Percentiles rank a stretch among this genome's conserved stretches.
Conservation (phyloP, 176 grass and related monocot genomes). For the Oryza nivara region DNA sequence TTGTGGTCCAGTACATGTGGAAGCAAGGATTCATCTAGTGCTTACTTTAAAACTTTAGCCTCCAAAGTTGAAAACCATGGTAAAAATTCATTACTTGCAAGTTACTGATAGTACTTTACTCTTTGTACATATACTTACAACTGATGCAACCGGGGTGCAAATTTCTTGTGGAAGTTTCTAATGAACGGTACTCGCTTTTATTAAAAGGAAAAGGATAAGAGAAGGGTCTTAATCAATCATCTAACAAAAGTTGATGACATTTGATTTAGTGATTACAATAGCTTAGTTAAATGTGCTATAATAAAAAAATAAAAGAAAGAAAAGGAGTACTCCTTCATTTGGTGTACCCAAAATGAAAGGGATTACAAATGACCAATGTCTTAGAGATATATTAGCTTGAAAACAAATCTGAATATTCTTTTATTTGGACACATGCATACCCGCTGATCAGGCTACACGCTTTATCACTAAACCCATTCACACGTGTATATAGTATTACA, state of each 20-base stretch:
- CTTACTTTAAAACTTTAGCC: background rate
- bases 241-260: background rate
- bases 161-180: background rate
- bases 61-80: conserved; percentile 23
- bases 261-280: background rate
- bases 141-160: background rate
- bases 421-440: too few species aligned
- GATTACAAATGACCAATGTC: background rate
- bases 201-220: background rate
- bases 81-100: background rate
- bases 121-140: background rate
- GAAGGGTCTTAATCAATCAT: background rate
- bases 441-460: too few species aligned
- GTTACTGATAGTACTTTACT: background rate
- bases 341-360: background rate
- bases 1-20: background rate
- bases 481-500: too few species aligned
- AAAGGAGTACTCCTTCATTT: background rate
- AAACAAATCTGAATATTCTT: too few species aligned
- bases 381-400: background rate
- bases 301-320: background rate
- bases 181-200: background rate
- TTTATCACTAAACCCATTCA: too few species aligned
- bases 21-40: background rate
- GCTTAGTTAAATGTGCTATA: background rate